Evolutionary conservation across 345 rosid species (phyloP).

Genomic region (Abelmoschus esculentus): DNA sequence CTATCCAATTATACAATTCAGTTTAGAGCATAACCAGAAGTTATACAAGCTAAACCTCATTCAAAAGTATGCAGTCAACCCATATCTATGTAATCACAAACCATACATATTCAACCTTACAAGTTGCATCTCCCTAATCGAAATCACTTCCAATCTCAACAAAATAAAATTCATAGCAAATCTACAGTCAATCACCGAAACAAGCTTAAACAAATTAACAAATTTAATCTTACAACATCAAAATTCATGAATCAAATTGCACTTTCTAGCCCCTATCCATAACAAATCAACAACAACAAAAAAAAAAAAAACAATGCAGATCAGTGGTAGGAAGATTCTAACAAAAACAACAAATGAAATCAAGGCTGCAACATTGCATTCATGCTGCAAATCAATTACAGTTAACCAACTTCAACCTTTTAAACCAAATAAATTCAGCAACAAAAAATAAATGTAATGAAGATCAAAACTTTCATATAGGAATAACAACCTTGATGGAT

Average conservation of each 20-base stretch:
- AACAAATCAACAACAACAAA: neutral
- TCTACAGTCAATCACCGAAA: neutral
- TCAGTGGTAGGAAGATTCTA: neutral
- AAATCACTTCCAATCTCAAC: neutral
- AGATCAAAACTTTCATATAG: slow-evolving; percentile 6
- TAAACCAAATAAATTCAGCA: neutral
- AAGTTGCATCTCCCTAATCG: neutral
- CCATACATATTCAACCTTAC: neutral
- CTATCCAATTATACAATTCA: neutral
- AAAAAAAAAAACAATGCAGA: neutral
- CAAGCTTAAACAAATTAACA: neutral
- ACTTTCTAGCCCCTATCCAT: neutral
- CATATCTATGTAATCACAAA: neutral
- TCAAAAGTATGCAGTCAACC: neutral
- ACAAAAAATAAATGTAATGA: slow-evolving; percentile 7
- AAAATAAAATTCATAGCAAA: neutral
- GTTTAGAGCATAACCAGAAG: neutral
- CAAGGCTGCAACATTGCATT: neutral
- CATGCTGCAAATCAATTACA: neutral
- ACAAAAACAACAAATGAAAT: neutral
- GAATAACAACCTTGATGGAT: slow-evolving; percentile 61
- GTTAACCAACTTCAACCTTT: neutral
- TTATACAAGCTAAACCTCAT: neutral
- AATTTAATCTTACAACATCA: neutral
- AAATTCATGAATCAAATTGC: neutral